phyloP scores from a whole-genome alignment of 2,329 filamentous ascomycete genomes.

The Ophiostoma novo-ulmi region DNA sequence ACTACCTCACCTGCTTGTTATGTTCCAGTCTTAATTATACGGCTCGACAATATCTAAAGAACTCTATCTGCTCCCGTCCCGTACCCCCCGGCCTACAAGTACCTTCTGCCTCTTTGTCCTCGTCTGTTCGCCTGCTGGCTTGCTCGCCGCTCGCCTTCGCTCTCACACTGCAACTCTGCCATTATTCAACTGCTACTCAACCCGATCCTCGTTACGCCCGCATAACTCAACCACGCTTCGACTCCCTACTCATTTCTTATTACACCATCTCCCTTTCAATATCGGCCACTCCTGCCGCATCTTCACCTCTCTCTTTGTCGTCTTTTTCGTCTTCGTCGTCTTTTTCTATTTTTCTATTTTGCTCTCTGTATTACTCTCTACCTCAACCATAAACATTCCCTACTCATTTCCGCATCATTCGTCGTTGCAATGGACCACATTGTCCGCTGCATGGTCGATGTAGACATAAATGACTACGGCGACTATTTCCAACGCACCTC shows the following conservation, averaged over 20 bases:
- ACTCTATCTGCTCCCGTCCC: neutral
- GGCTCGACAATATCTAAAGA: neutral
- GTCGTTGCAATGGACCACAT: constrained; percentile 53
- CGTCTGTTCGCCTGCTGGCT: neutral
- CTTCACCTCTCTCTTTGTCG: neutral
- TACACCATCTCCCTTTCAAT: constrained; percentile 2
- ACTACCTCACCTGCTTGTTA: neutral
- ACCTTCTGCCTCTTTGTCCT: neutral
- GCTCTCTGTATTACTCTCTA: neutral
- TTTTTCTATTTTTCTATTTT: neutral
- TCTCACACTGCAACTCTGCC: neutral
- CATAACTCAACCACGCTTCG: neutral
- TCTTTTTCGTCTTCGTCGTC: neutral
- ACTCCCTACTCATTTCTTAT: neutral
- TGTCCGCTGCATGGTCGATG: constrained; percentile 51
- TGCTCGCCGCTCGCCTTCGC: neutral
- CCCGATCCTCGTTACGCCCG: neutral
- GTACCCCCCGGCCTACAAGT: neutral
- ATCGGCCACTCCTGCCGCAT: neutral
- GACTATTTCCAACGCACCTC: constrained; percentile 32
- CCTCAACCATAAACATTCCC: neutral
- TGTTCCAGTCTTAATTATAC: neutral
- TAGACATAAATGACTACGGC: neutral
- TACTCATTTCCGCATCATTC: neutral
- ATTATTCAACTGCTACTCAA: neutral